Percentiles rank a stretch among this genome's conserved stretches.
Conservation (phyloP, 257 asterid genomes). For the Primulina huaijiensis region DNA sequence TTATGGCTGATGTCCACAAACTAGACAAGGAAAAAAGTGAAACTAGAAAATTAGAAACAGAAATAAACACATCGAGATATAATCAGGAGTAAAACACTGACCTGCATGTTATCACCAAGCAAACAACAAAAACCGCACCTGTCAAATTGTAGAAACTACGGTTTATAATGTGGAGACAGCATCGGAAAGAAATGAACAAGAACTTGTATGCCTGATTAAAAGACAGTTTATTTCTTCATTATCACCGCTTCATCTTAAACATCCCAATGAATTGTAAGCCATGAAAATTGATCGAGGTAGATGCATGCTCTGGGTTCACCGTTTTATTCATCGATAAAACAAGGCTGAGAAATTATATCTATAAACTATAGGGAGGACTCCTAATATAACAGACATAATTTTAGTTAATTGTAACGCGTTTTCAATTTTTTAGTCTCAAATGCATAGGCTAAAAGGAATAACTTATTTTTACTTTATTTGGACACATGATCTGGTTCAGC, state of each 20-base stretch:
- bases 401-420: neutral
- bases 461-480: too few species aligned
- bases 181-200: neutral
- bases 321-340: too few species aligned
- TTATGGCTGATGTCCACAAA: slow-evolving; percentile 93
- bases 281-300: neutral
- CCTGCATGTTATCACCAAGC: slow-evolving; percentile 94
- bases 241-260: neutral
- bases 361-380: neutral
- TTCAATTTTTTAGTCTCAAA: neutral
- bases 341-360: too few species aligned
- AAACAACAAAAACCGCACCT: slow-evolving; percentile 92
- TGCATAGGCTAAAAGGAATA: neutral
- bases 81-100: slow-evolving; percentile 30
- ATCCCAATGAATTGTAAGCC: neutral
- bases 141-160: slow-evolving; percentile 26
- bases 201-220: neutral
- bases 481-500: neutral
- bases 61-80: slow-evolving; percentile 2
- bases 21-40: slow-evolving; percentile 35
- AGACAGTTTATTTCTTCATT: neutral
- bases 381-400: neutral
- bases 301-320: neutral
- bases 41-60: slow-evolving; percentile 10
- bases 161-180: slow-evolving; percentile 5